Base-by-base conservation (phyloP, 2,329 filamentous ascomycete species). In the Bipolaris sorokiniana region DNA sequence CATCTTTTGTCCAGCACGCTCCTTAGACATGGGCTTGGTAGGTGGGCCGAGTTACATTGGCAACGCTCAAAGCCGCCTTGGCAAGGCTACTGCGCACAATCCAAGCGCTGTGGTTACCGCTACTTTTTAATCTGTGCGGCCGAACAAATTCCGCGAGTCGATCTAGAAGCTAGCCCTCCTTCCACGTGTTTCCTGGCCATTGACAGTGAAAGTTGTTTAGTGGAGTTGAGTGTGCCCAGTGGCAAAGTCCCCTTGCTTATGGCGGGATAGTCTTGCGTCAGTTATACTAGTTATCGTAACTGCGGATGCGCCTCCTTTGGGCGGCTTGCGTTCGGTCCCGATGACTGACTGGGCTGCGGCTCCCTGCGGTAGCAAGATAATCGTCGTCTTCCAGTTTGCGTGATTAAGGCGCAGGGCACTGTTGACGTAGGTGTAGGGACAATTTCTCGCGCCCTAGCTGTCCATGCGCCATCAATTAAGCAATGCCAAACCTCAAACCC, bases 81-180 rank as follows among this genome's bases (percentile, higher is more conserved):
- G 54, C 49, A 16, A 20, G 18, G 31, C 23, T 31, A 42, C n/a
- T 42, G 48, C 16, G 23, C n/a, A 28, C 23, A 31, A 36, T 36
- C 20, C 20, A 16, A 26, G 28, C 38, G 54, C 33, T 23, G 22
- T 28, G 28, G 40, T 7, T 23, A 42, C 38, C 38, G 38, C 36
- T 38, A 23, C 42, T 47, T 20, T 15, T 42, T 47, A 45, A 53
- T 56, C 31, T 52, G 7, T 33, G 23, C 42, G 42, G 54, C 22
- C 16, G 22, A 52, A 53, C 36, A 56, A 53, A 22, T 52, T 53
- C 54, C 54, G 40, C 42, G 54, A 53, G 49, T 48, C 22, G 36
- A 49, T 42, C 46, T 31, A 13, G 46, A 48, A 42, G 22, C 38
- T 41, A 6, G 22, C 42, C 28, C 38, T 55, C 40, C 38, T 15